These are phyloP conservation scores for Tremella yokohamensis DNA, from an alignment of 768 basidiomycete species.

Conservation along the genomic window DNA sequence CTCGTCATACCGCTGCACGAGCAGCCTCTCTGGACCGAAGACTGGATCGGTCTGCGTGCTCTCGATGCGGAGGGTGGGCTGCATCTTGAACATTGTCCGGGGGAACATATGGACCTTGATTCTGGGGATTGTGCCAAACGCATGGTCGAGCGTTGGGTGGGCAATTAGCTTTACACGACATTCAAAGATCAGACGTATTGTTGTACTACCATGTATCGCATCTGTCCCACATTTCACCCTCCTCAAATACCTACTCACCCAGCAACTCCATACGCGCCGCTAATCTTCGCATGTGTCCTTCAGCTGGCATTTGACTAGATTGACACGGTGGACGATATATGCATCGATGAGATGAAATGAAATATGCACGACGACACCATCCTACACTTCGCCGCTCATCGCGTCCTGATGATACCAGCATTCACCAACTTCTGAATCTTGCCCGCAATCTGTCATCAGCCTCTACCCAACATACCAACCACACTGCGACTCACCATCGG, in stretches of 20 bases:
- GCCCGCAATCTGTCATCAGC: slow-evolving; percentile 23
- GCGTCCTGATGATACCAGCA: slow-evolving; percentile 85
- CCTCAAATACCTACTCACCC: no score
- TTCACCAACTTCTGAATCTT: slow-evolving; percentile 57
- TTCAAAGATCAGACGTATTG: no score
- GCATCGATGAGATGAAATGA: no score
- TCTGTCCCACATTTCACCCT: no score
- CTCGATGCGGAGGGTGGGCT: slow-evolving; percentile 31
- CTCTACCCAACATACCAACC: background rate
- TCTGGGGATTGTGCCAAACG: slow-evolving; percentile 37
- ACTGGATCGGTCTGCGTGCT: slow-evolving; percentile 42
- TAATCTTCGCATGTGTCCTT: no score
- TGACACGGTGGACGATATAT: no score
- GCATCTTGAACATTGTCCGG: slow-evolving; percentile 37
- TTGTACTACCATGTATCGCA: no score
- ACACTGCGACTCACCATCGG: slow-evolving; percentile 37
- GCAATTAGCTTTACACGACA: slow-evolving; percentile 10
- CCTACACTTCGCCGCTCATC: slow-evolving; percentile 18
- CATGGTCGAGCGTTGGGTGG: slow-evolving; percentile 41
- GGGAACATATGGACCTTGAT: slow-evolving; percentile 49
- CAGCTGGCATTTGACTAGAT: no score
- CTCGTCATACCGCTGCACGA: slow-evolving; percentile 26
- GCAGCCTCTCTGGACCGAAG: slow-evolving; percentile 36
- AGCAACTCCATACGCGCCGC: no score
- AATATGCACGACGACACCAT: no score